Evolutionary conservation across 2,329 filamentous ascomycete genomes (phyloP).

Genomic region (Gnomoniopsis smithogilvyi): DNA sequence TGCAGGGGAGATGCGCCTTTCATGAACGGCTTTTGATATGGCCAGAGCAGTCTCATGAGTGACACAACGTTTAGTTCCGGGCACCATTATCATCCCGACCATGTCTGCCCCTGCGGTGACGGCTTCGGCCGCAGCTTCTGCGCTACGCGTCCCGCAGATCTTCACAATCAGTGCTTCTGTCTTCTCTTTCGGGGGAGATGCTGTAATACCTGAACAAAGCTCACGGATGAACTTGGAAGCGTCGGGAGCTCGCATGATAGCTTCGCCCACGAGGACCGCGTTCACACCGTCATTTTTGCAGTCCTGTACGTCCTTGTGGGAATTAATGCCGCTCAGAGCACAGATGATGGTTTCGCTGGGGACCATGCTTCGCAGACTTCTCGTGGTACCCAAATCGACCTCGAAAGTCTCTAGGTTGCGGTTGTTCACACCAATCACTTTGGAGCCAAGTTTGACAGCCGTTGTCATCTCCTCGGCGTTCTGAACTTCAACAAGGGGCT

Average conservation of each 20-base stretch:
- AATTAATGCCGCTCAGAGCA: conserved; percentile 90
- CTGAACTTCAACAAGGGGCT: conserved; percentile 95
- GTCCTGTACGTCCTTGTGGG: conserved; percentile 79
- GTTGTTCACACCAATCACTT: conserved; percentile 97
- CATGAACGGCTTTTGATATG: conserved; percentile 77
- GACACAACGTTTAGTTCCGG: conserved; percentile 76
- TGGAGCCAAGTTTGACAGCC: conserved; percentile 80
- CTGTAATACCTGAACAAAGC: conserved; percentile 63
- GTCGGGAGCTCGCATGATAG: conserved; percentile 87
- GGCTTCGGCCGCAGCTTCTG: conserved; percentile 76
- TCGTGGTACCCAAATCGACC: conserved; percentile 90
- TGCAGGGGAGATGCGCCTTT: conserved; percentile 20
- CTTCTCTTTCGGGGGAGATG: conserved; percentile 30
- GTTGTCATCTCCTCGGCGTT: conserved; percentile 89
- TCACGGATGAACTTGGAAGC: conserved; percentile 79
- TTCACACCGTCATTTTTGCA: conserved; percentile 89
- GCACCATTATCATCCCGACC: conserved; percentile 88
- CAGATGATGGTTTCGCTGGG: conserved; percentile 84
- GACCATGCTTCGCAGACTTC: conserved; percentile 81
- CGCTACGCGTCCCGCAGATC: conserved; percentile 87
- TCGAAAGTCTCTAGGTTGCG: conserved; percentile 95
- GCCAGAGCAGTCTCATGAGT: conserved; percentile 72
- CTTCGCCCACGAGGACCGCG: conserved; percentile 90
- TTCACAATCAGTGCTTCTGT: conserved; percentile 69
- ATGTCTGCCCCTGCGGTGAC: conserved; percentile 86